Evolutionary conservation across 169 alveolate genomes (phyloP).

Genomic region (Besnoitia besnoiti): DNA sequence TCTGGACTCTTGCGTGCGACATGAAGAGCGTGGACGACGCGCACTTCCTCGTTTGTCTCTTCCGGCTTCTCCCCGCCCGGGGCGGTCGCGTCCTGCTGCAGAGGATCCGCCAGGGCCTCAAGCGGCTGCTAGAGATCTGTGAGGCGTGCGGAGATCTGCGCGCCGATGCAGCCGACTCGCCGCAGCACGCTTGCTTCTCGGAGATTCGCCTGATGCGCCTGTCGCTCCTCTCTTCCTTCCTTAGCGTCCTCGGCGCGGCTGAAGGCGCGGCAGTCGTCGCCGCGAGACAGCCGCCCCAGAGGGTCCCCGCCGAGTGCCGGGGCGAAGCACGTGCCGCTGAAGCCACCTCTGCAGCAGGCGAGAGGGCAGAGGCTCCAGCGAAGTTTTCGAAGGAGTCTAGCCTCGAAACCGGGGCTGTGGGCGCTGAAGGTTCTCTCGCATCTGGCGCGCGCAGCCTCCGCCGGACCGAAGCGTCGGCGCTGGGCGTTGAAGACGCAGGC

Average conservation of each 20-base stretch:
- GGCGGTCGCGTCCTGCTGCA: neutral
- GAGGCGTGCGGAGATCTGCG: constrained; percentile 34
- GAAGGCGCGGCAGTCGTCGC: constrained; percentile 39
- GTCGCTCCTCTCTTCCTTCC: constrained; percentile 41
- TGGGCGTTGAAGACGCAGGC: too few relatives aligned
- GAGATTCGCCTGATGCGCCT: constrained; percentile 60
- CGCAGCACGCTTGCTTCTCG: constrained; percentile 61
- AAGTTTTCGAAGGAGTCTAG: too few relatives aligned
- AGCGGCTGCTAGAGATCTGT: constrained; percentile 15
- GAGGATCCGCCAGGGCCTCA: neutral
- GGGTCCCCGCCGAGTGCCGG: too few relatives aligned
- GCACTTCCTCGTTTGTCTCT: neutral
- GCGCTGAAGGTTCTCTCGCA: too few relatives aligned
- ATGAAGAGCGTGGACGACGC: neutral
- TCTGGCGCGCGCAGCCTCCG: too few relatives aligned
- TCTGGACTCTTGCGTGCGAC: neutral
- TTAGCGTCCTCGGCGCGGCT: constrained; percentile 56
- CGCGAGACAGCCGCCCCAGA: neutral
- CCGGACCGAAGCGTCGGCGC: too few relatives aligned
- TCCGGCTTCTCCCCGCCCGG: neutral
- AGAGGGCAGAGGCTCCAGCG: too few relatives aligned
- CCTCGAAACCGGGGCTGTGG: too few relatives aligned
- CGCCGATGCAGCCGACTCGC: constrained; percentile 49
- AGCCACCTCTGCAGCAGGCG: too few relatives aligned
- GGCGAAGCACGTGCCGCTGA: too few relatives aligned